Evolutionary conservation across 495 filamentous ascomycete species (phyloP), one percentile per base, ranked within the genome.

Genomic region (Aspergillus carlsbadensis): DNA sequence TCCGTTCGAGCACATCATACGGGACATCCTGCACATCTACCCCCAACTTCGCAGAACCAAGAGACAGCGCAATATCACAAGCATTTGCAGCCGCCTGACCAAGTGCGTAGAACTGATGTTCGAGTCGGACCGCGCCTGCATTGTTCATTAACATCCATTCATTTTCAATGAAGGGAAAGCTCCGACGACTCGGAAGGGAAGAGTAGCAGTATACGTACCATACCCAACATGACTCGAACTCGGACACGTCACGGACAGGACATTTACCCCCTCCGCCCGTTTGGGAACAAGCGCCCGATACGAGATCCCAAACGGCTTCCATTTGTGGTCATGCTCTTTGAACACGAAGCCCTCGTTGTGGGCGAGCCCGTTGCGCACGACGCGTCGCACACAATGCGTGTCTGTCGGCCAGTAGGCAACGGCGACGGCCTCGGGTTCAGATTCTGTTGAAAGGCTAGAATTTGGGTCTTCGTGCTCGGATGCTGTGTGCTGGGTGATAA

Each of bases 401-500:
- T 44, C 41, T 3, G 41, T 44, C 3, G 41, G 41, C 41, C 41
- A 44, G 18, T 44, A 44, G 0, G 41, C 41, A 21, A 44, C 22
- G 18, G 41, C 41, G 22, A 44, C 41, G 14, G 41, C n/a, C 1
- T 44, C 18, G 41, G 17, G 41, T 1, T 21, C 41, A 21, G 18
- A 17, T 21, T 44, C 41, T n/a, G n/a, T n/a, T n/a, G n/a, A n/a
- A 8, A 29, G 26, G 3, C 8, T 29, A 4, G 26, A 8, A 29
- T 29, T 29, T 21, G 17, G n/a, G 17, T 21, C n/a, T 17, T 44
- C 41, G 11, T 18, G 41, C 41, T 44, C 41, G n/a, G 41, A 44
- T 44, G 41, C 41, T 11, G 41, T 44, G 18, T 44, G 41, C 41
- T 44, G 41, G n/a, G 41, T 44, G 41, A 44, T 44, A 1, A 44